phyloP scores from a whole-genome alignment of 805 yeast species.

The Helenozyma baotianmanensis region DNA sequence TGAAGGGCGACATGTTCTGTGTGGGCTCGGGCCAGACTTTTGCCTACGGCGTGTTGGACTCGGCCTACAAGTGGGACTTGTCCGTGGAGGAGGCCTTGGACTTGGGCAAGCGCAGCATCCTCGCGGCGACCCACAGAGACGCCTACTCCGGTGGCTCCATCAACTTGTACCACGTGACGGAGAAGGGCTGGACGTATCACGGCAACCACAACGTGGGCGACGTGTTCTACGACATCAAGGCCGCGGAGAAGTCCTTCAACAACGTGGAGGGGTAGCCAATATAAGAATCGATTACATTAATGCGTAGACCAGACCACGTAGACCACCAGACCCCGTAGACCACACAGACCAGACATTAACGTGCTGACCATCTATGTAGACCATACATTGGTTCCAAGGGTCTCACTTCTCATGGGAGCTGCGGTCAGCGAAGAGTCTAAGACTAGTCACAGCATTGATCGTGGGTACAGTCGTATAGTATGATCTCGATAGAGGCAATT shows the following conservation, averaged over 20 bases:
- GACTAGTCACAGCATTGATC: too few species aligned
- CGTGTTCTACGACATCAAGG: conserved; percentile 87
- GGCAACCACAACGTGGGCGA: conserved; percentile 93
- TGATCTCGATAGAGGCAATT: too few species aligned
- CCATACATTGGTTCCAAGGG: too few species aligned
- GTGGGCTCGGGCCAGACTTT: conserved; percentile 99
- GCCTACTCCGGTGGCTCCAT: conserved; percentile 97
- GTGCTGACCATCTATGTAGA: too few species aligned
- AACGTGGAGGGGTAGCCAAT: conserved; percentile 59
- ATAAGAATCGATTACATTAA: too few species aligned
- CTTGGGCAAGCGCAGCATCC: conserved; percentile 89
- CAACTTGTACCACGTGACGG: conserved; percentile 88
- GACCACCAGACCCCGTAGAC: too few species aligned
- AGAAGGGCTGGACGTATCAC: conserved; percentile 91
- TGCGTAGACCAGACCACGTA: too few species aligned
- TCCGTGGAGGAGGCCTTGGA: conserved; percentile 90
- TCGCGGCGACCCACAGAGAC: conserved; percentile 98
- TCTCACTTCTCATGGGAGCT: too few species aligned
- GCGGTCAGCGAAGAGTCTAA: too few species aligned
- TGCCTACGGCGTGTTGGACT: conserved; percentile 96
- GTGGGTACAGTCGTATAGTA: too few species aligned
- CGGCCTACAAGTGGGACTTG: conserved; percentile 88
- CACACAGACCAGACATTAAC: too few species aligned
- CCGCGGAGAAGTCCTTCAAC: conserved; percentile 81
- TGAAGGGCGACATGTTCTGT: conserved; percentile 91